Conservation (phyloP, 2,329 filamentous ascomycete species). For the Fusarium albosuccineum region DNA sequence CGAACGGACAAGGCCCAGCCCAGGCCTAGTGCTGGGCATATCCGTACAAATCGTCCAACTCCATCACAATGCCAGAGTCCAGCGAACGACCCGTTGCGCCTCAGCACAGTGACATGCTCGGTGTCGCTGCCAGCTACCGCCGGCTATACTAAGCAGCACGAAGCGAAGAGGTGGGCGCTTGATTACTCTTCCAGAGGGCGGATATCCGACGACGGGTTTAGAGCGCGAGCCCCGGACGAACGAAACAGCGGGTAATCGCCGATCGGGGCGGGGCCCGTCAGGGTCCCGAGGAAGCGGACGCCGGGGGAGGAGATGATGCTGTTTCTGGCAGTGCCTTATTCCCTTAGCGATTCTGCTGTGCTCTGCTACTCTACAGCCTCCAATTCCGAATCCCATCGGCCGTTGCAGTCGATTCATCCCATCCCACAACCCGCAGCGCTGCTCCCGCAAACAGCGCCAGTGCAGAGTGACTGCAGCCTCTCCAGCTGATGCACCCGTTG, state of each 20-base stretch:
- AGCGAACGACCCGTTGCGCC: neutral
- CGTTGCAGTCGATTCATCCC: neutral
- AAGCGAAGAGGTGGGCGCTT: too few species aligned
- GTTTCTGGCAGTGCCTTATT: slow-evolving; percentile 1
- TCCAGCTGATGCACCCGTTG: slow-evolving; percentile 23
- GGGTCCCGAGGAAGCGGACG: slow-evolving; percentile 26
- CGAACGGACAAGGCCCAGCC: neutral
- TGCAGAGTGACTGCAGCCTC: neutral
- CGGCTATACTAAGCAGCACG: too few species aligned
- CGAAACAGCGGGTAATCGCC: slow-evolving; percentile 38
- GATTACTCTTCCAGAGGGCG: neutral
- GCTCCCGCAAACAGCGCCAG: neutral
- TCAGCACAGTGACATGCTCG: neutral
- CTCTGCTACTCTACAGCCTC: neutral
- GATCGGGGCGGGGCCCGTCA: slow-evolving; percentile 34
- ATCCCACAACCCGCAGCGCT: neutral
- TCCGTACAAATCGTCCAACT: too few species aligned
- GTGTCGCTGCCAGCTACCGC: too few species aligned
- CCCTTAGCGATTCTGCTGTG: neutral
- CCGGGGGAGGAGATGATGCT: neutral
- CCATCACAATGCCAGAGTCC: too few species aligned
- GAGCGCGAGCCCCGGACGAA: slow-evolving; percentile 36
- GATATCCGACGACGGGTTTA: slow-evolving; percentile 38
- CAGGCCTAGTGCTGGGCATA: slow-evolving; percentile 9
- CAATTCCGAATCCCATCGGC: neutral